Percentiles rank a stretch among this genome's conserved stretches.
Conservation (phyloP, 2,329 filamentous ascomycete genomes). For the Hypoxylon sp. region DNA sequence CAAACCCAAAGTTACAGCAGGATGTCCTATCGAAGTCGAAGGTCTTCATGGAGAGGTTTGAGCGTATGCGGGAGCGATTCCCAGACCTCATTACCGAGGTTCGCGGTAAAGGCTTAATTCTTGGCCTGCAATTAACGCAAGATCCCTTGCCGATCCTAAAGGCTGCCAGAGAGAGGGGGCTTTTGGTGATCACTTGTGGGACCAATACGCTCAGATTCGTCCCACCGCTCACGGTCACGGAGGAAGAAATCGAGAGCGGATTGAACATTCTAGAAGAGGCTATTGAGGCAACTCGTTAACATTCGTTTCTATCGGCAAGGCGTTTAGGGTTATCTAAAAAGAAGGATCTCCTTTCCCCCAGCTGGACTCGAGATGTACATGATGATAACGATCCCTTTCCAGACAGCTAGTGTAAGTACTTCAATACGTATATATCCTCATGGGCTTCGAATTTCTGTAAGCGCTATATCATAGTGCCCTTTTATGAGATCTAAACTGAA, state of each 20-base stretch:
- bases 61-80: slow-evolving; percentile 63
- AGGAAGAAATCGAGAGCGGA: slow-evolving; percentile 84
- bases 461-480: too few relatives aligned
- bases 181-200: slow-evolving; percentile 93
- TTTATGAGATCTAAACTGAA: too few relatives aligned
- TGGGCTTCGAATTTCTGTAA: background rate
- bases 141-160: slow-evolving; percentile 83
- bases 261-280: slow-evolving; percentile 81
- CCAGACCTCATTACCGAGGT: slow-evolving; percentile 83
- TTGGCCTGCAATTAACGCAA: slow-evolving; percentile 85
- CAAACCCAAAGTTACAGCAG: slow-evolving; percentile 77
- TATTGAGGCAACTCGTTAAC: slow-evolving; percentile 61
- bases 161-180: slow-evolving; percentile 86
- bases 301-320: slow-evolving; percentile 29
- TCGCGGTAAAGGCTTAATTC: slow-evolving; percentile 85
- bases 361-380: slow-evolving; percentile 15
- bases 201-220: slow-evolving; percentile 94
- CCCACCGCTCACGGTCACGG: slow-evolving; percentile 84
- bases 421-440: background rate
- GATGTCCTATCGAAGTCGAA: slow-evolving; percentile 76
- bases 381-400: background rate
- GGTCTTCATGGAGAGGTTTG: slow-evolving; percentile 65
- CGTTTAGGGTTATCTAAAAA: slow-evolving; percentile 36
- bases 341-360: slow-evolving; percentile 17
- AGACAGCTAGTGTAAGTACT: background rate